Base-by-base conservation (phyloP, 495 filamentous ascomycete species). In the Penicillium argentinense region DNA sequence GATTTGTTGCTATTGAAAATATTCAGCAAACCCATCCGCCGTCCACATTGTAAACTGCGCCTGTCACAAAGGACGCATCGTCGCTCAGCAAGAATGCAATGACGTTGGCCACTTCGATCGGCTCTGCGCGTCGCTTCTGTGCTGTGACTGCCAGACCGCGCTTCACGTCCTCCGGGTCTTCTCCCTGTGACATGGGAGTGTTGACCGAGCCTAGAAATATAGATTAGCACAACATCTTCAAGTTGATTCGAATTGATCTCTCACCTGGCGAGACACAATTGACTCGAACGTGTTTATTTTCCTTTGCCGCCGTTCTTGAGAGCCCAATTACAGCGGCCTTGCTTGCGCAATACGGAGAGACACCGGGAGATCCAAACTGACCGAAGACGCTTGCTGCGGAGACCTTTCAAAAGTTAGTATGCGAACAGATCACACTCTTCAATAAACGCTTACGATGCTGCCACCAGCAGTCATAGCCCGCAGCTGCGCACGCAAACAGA, bases 241-340 rank as follows among this genome's bases (percentile, higher is more conserved):
- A n/a, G n/a, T 17, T 14, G 29, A 16, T 1, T 4, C 22, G 9
- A 5, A 28, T 19, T n/a, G 16, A 18, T 9, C 8, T 11, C 34
- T 41, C 37, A 57, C 49, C 46, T 3, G 46, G 54, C 2, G 54
- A 36, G 41, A 57, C 46, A 25, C 46, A 67, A 47, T 85, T 85
- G 16, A 85, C 73, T 23, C 79, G 66, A 39, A 85, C 69, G 16
- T 73, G 60, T 39, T 64, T 65, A 9, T 53, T 53, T 53, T 84
- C 79, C 27, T 69, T 73, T 4, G 81, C 81, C 3, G 79, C 78
- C 1, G 66, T 58, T 41, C 64, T 71, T 0, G 74, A 78, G 25
- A 85, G 52, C 9, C 77, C 81, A 36, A 82, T 67, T 9, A 84
- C 70, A 4, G 69, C 79, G 26, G 73, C 69, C 55, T 82, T 82